phyloP scores from a whole-genome alignment of 805 yeast genomes.

The Schwanniomyces polymorphus region DNA sequence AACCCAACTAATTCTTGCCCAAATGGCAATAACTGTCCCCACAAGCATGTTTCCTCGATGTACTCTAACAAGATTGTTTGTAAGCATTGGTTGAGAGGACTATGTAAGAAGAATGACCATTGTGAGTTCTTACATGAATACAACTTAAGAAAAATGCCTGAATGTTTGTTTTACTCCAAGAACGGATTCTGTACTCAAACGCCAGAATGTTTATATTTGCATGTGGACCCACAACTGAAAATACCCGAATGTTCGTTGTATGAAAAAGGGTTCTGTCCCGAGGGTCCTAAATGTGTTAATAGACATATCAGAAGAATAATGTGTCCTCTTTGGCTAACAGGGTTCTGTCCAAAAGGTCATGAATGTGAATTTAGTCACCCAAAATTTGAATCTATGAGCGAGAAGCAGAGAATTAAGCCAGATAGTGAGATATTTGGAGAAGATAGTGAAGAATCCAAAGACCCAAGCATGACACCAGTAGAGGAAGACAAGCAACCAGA shows the following conservation, averaged over 20 bases:
- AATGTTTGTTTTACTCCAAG: constrained; percentile 83
- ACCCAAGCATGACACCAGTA: constrained; percentile 1
- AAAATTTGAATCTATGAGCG: constrained; percentile 52
- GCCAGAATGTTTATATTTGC: constrained; percentile 91
- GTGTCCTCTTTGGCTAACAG: constrained; percentile 81
- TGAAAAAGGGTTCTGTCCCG: constrained; percentile 85
- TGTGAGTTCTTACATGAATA: constrained; percentile 97
- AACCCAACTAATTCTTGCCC: constrained; percentile 72
- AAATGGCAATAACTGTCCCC: constrained; percentile 78
- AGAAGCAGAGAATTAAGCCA: constrained; percentile 43
- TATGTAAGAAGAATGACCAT: constrained; percentile 93
- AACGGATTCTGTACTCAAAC: constrained; percentile 87
- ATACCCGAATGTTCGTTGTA: constrained; percentile 88
- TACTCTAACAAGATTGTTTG: constrained; percentile 72
- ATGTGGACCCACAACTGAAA: constrained; percentile 84
- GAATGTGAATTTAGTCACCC: constrained; percentile 85
- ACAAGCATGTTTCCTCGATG: constrained; percentile 71
- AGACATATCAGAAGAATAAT: constrained; percentile 75
- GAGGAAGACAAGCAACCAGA: constrained; percentile 11
- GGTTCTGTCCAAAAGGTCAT: constrained; percentile 90
- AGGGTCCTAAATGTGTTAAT: constrained; percentile 82
- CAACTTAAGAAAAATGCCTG: constrained; percentile 93
- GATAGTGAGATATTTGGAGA: constrained; percentile 19
- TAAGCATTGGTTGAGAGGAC: constrained; percentile 96
- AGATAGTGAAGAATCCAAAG: constrained; percentile 20